Evolutionary conservation across 202 grass and related monocot genomes (phyloP), one percentile per base, ranked within the genome.

Genomic region (Brachypodium distachyon): DNA sequence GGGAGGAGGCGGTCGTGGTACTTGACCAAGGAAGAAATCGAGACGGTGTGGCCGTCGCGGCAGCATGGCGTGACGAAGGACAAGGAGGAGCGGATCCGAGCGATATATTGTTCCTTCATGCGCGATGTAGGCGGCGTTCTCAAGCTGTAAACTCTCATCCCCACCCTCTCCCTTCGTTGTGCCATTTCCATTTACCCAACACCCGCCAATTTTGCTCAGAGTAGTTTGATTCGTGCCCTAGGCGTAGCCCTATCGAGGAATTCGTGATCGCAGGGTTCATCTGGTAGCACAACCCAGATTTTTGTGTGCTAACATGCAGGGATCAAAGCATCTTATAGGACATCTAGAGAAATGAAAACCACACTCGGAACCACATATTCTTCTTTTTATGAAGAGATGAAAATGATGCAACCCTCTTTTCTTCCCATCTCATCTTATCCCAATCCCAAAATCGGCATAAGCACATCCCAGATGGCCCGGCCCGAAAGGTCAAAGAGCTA

Each of bases 41-140:
- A 97, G 81, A 25, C 81, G 9, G 67, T 76, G 12, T 97, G 88
- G 58, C 91, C 88, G 14, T 97, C 91, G 14, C 67, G 91, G 74
- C 72, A 63, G 58, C 84, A 97, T 53, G 94, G 94, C 29, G 74
- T 97, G 14, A 16, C 74, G 70, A 69, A 88, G 6, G 41, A 53
- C 50, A 81, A 67, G 70, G 94, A 97, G 86, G 84, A 76, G 14
- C 67, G 79, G 49, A 67, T 97, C 49, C 89, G 94, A 43, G 23
- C 59, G n/a, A 87, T 84, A 38, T 97, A 94, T 84, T 92, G 72
- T 80, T 85, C 61, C 47, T 97, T 91, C 77, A 72, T 97, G 60
- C 73, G 86, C 51, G 83, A 87, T 17, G 76, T 97, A 42, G 85
- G 91, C 19, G 12, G 76, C 67, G 73, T 51, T 62, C 94, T 97